Percentiles rank a stretch among this genome's conserved stretches.
Conservation (phyloP, 2,329 filamentous ascomycete genomes). For the Ceratocystiopsis sp. region DNA sequence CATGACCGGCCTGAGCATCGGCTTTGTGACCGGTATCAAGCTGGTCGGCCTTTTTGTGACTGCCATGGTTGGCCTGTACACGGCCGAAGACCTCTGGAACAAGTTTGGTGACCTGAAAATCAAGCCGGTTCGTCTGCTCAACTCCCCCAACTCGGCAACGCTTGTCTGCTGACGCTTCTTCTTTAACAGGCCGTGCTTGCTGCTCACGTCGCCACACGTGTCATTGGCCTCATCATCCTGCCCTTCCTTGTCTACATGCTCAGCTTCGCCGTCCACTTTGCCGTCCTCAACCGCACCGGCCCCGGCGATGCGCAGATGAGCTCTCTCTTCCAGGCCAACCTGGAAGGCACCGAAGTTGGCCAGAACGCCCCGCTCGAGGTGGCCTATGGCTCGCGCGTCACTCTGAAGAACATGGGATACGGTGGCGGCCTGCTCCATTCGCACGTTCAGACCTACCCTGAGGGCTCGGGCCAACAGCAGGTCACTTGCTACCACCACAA, state of each 20-base stretch:
- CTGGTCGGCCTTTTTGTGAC: conserved; percentile 95
- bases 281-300: conserved; percentile 81
- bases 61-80: conserved; percentile 87
- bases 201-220: conserved; percentile 62
- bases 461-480: conserved; percentile 87
- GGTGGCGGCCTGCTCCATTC: conserved; percentile 86
- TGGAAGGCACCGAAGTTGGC: conserved; percentile 83
- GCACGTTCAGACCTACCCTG: conserved; percentile 88
- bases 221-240: conserved; percentile 74
- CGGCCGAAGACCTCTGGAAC: conserved; percentile 89
- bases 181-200: conserved; percentile 20
- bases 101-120: conserved; percentile 93
- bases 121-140: conserved; percentile 45
- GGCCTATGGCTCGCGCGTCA: conserved; percentile 73
- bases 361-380: conserved; percentile 89
- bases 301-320: conserved; percentile 99
- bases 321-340: conserved; percentile 94
- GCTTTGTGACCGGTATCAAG: conserved; percentile 96
- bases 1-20: conserved; percentile 86
- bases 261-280: conserved; percentile 88
- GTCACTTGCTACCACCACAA: conserved; percentile 99
- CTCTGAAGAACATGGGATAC: conserved; percentile 98
- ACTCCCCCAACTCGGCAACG: background rate
- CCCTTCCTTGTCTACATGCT: conserved; percentile 87
- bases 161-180: background rate